Evolutionary conservation across 106 monocot genomes (phyloP), one percentile per base, ranked within the genome.

Genomic region (Dioscorea zingiberensis): DNA sequence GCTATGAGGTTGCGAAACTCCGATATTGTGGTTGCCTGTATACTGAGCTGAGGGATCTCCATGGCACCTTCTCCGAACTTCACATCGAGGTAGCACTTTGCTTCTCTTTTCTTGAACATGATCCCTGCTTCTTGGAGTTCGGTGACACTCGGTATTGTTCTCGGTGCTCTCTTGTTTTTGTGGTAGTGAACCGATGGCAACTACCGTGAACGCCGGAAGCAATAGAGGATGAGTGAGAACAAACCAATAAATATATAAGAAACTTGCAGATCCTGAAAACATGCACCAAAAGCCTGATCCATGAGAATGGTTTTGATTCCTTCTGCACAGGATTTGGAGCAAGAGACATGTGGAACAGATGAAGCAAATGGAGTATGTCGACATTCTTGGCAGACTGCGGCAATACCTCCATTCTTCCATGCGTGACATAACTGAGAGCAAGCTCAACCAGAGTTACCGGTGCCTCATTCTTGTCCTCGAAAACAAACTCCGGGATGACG

Each of bases 1-100:
- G 88, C 93, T 57, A 93, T 93, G 63, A 93, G 88, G 64, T 88
- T 88, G 3, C 85, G 78, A 65, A 88, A 93, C 3, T 88, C 53
- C 0, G 88, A 83, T 21, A 79, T 85, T 22, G 85, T 89, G 17
- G 83, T 80, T 24, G 88, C 88, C 65, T 86, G 83, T 62, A 93
- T 81, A 6, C 83, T 61, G 18, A 93, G 59, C 0, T 85, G 60
- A 3, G 85, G 93, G 53, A 93, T 83, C 28, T 62, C 28, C 27
- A 93, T 71, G n/a, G 76, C 73, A 6, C 93, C 85, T 30, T 76
- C 26, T 10, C 69, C 66, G 71, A 88, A 93, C 18, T 64, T 57
- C 22, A 86, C 60, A 78, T 93, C 93, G 83, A 85, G 85, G 71
- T 85, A 89, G 0, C 83, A 64, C 53, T 78, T 86, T 1, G 85